These are phyloP conservation scores for Apiospora malaysiana DNA, from an alignment of 2,329 filamentous ascomycete species.

Conservation along the genomic window DNA sequence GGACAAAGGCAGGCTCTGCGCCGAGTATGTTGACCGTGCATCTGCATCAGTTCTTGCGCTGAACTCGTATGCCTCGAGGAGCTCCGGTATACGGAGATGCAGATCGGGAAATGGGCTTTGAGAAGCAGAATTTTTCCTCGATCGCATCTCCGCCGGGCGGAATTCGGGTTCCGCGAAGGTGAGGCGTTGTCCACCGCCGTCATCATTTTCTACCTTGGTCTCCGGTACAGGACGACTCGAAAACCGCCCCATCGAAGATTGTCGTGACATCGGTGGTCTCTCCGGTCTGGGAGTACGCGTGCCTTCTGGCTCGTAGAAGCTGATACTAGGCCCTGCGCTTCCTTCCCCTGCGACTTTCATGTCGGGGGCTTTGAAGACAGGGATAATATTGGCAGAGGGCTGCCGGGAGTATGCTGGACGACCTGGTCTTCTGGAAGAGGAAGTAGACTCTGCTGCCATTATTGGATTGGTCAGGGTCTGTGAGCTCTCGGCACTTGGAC, in stretches of 20 bases:
- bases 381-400: conserved; percentile 67
- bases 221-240: conserved; percentile 68
- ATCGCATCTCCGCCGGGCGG: conserved; percentile 44
- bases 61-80: conserved; percentile 48
- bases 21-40: conserved; percentile 55
- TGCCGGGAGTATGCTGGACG: conserved; percentile 48
- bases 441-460: not conserved
- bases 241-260: conserved; percentile 62
- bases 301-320: conserved; percentile 65
- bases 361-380: conserved; percentile 65
- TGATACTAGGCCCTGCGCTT: conserved; percentile 71
- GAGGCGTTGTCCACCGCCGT: conserved; percentile 63
- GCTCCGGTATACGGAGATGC: conserved; percentile 50
- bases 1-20: conserved; percentile 70
- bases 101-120: conserved; percentile 42
- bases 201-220: conserved; percentile 62
- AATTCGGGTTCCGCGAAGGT: conserved; percentile 61
- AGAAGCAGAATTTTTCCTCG: conserved; percentile 45
- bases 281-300: conserved; percentile 37
- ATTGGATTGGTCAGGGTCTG: not conserved
- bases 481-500: conserved; percentile 1
- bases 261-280: conserved; percentile 48
- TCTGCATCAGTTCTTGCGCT: conserved; percentile 31
- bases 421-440: conserved; percentile 29
- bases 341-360: conserved; percentile 70